Evolutionary conservation across 805 yeast genomes (phyloP).

Genomic region (Diddensiella santjacobensis): DNA sequence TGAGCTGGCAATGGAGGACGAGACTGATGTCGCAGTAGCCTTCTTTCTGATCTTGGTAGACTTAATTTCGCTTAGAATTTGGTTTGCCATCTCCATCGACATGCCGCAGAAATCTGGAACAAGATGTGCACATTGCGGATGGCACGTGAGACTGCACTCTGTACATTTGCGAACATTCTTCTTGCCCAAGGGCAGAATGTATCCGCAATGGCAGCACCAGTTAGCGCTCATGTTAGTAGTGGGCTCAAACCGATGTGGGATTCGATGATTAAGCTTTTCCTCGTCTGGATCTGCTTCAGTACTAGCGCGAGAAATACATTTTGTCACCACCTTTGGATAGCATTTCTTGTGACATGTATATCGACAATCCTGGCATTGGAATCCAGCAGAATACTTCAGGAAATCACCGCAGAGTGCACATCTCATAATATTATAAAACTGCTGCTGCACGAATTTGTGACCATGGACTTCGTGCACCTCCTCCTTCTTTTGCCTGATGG

Average conservation of each 20-base stretch:
- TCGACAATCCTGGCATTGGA: conserved; percentile 76
- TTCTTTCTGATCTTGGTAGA: conserved; percentile 50
- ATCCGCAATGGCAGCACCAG: conserved; percentile 99
- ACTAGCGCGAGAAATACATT: conserved; percentile 72
- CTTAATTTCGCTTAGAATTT: conserved; percentile 78
- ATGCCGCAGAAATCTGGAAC: conserved; percentile 99
- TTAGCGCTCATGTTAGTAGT: conserved; percentile 89
- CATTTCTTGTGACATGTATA: conserved; percentile 77
- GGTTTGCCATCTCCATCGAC: conserved; percentile 95
- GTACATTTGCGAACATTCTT: conserved; percentile 89
- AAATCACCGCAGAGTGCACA: conserved; percentile 98
- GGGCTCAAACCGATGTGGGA: conserved; percentile 96
- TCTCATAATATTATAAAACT: conserved; percentile 92
- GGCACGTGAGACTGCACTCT: conserved; percentile 90
- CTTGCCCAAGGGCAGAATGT: conserved; percentile 90
- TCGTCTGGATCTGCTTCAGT: conserved; percentile 62
- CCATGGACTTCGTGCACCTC: conserved; percentile 89
- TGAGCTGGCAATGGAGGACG: conserved; percentile 3
- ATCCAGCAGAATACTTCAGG: conserved; percentile 71
- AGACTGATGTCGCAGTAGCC: conserved; percentile 15
- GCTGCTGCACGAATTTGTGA: conserved; percentile 93
- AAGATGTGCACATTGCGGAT: conserved; percentile 83
- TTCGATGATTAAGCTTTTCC: conserved; percentile 88
- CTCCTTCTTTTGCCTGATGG: conserved; percentile 88
- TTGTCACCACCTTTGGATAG: conserved; percentile 72